Evolutionary conservation across 176 grass and related monocot genomes (phyloP), one percentile per base, ranked within the genome.

Genomic region (Avena eriantha): DNA sequence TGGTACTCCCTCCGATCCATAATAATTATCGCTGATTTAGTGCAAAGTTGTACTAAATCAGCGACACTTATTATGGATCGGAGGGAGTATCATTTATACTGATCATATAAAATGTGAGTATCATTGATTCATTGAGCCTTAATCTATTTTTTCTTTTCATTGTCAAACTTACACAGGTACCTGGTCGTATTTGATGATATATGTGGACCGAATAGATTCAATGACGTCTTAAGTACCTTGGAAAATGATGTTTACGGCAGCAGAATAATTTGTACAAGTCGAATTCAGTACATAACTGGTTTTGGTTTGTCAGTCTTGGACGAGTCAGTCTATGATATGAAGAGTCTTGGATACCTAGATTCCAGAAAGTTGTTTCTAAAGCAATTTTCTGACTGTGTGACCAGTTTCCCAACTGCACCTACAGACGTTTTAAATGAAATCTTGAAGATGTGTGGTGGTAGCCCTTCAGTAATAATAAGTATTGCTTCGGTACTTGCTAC

Each of bases 171-270:
- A 24, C 11, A 3, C 17, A 79, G 77, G 55, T 79, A 79, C 35
- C 31, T 79, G 1, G 5, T 83, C 13, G 41, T 73, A 7, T 39
- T 83, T 36, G 81, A 83, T 73, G 81, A 83, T 73, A 10, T 73
- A 83, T 73, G 43, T 29, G 81, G 12, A 31, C 3, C 29, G 29
- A 0, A 33, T 1, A 21, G 0, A 17, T 12, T 21, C 71, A 41
- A 63, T 3, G 9, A 0, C 10, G 50, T 82, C 48, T 23, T 3
- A 21, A 0, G 0, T 18, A 60, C 0, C 35, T 50, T 82, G 18
- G 36, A 19, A 4, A 58, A 19, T 23, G 54, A 82, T 67, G 26
- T 14, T 49, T 3, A 3, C 1, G 80, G 39, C 33, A 83, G 80
- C 35, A 51, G 58, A 70, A n/a, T 83, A 69, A 83, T 83, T n/a